Evolutionary conservation across 371 early-diverging fungal species (phyloP), one percentile per base, ranked within the genome.

Genomic region (Rhizomucor miehei): DNA sequence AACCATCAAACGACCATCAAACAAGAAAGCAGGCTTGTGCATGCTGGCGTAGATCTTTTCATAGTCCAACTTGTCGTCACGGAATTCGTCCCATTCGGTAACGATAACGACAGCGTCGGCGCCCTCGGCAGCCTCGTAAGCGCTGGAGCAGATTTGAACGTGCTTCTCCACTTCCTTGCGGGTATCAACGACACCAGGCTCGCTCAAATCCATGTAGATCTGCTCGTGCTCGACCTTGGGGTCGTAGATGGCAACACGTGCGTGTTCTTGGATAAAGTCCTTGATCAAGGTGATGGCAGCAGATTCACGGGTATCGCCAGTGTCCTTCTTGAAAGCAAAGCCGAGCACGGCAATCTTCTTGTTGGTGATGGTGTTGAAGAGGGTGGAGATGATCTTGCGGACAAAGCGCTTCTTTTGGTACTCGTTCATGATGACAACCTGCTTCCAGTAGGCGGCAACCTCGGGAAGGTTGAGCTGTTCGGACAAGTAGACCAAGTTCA

Each of bases 61-160:
- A 72, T 89, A 96, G 69, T 95, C 91, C 17, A 85, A 63, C 54
- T 71, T 36, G 49, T 69, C 75, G 39, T 73, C 63, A 68, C 84
- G 88, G 80, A 97, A 95, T 80, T 94, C 94, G 65, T 92, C 89
- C 97, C 97, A 97, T 59, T 94, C 93, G 24, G 95, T 94, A 39
- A 85, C 72, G 49, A 97, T 77, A 11, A 94, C 89, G 51, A 95
- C 75, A 25, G 92, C 95, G 74, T 91, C 93, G 38, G 89, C 89
- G 48, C 72, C 84, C 41, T 79, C 67, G 43, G 82, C 74, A 12
- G 92, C 90, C 34, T 82, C 81, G 67, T 89, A 90, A 8, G 91
- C 77, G 56, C 65, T 60, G 17, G 60, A 41, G 63, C 74, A 80
- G 56, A 92, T 84, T 11, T 60, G 77, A 23, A 94, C 79, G 48